phyloP scores from a whole-genome alignment of 2,329 filamentous ascomycete genomes.

The Ambrosiella cleistominuta region DNA sequence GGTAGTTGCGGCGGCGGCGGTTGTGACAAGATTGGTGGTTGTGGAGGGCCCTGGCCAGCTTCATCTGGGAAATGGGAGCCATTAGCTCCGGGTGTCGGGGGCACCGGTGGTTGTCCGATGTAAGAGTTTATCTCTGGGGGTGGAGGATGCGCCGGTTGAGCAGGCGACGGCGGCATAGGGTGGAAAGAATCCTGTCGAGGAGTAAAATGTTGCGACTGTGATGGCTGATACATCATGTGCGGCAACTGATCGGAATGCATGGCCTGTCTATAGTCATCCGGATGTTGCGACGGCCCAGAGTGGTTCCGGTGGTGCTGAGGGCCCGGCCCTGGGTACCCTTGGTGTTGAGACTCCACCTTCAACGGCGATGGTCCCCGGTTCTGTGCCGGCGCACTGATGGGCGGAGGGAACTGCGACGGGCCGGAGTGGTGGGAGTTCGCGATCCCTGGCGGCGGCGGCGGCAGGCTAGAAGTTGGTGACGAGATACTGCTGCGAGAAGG shows the following conservation, averaged over 20 bases:
- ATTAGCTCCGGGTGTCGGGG: neutral
- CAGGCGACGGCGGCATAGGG: conserved; percentile 12
- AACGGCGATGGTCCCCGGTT: neutral
- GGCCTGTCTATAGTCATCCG: conserved; percentile 5
- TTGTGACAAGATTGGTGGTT: conserved; percentile 8
- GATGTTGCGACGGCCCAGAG: neutral
- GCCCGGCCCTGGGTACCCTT: neutral
- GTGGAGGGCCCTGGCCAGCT: neutral
- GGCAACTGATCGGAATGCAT: conserved; percentile 5
- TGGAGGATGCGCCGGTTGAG: conserved; percentile 16
- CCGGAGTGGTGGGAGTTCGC: conserved; percentile 15
- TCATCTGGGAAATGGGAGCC: neutral
- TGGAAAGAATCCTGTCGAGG: conserved; percentile 13
- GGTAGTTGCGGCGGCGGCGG: neutral
- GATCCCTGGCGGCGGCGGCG: neutral
- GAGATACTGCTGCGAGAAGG: neutral
- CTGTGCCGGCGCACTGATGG: neutral
- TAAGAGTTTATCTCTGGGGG: neutral
- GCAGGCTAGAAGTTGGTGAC: neutral
- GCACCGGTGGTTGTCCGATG: neutral
- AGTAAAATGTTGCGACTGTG: conserved; percentile 23
- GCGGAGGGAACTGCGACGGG: conserved; percentile 11
- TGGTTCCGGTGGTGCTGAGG: neutral
- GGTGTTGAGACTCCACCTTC: conserved; percentile 1
- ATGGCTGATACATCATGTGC: conserved; percentile 17